Evolutionary conservation across 2,329 filamentous ascomycete species (phyloP), one percentile per base, ranked within the genome.

Genomic region (Cercospora zeina): DNA sequence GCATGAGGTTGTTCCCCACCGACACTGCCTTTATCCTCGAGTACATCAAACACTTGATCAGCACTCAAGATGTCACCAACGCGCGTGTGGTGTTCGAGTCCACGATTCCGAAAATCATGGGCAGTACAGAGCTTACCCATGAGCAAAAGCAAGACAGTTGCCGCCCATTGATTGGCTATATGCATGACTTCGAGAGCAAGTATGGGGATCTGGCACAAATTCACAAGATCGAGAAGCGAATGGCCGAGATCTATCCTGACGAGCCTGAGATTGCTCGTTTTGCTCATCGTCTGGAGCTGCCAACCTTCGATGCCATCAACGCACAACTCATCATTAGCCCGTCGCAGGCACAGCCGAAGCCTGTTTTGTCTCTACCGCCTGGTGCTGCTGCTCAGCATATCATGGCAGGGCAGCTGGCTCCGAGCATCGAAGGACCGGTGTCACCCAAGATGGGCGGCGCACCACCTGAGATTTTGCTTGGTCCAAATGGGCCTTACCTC

Each of bases 41-140:
- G 76, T 97, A 99, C 75, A 82, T 99, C 70, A 97, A 96, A 79
- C 95, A 96, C 76, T 80, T 99, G 63, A 89, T 97, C 70, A 89
- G 90, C 11, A 91, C 90, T 73, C 93, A 96, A 70, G 95, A 99
- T 76, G 88, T 92, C 53, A 34, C 69, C 93, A 92, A 99, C 82
- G 95, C 95, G 34, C 87, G 95, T 67, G 93, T 95, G 9, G 92
- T 97, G 1, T 99, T 99, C 71, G 95, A 97, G 75, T 97, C 93
- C 14, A 92, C 93, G 14, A 90, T 97, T 63, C 90, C 89, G 72
- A 88, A 88, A 65, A 83, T 97, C 47, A 55, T 67, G 45, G 68
- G 67, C 9, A 85, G 89, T 7, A 83, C 89, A 24, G 90, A 92
- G 68, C 85, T 86, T 10, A 78, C 88, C 0, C 77, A 82, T 59